Evolutionary conservation across 83 land plant genomes (phyloP), one percentile per base, ranked within the genome.

Genomic region (Thuja plicata): DNA sequence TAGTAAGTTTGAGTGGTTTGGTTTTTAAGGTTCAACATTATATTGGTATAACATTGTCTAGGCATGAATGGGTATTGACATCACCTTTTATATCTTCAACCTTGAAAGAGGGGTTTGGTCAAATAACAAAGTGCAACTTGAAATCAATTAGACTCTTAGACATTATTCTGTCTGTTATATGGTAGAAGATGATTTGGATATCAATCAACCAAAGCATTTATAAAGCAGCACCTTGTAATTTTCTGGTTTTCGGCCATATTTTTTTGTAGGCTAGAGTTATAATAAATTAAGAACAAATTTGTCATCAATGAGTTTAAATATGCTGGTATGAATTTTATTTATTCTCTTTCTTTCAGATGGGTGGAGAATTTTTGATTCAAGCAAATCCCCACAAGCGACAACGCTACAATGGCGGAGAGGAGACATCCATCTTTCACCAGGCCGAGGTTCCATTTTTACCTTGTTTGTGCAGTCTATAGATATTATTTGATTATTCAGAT

Each of bases 301-400:
- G 38, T 32, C 21, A 84, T 52, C 27, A 52, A 17, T 30, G 37
- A 16, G 19, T 37, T 54, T 34, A 38, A 38, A 24, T 19, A 84
- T 52, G 34, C 62, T 52, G 32, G 37, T 52, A 84, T 84, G 48
- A 9, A 3, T n/a, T 40, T n/a, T 70, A 70, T 66, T 6, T 13
- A 19, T 43, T 86, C 11, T 27, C 74, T 54, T 80, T 55, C 24
- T 15, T 79, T 76, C 89, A 92, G 93, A 89, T 86, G 84, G 93
- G 90, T 57, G 93, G 86, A 24, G 93, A 87, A 46, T 92, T 91
- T 84, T 45, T 92, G 88, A 92, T 92, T 34, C 92, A 85, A 87
- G 82, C 95, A 37, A 94, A 90, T 89, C 91, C 92, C 83, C 95
- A 89, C 21, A 96, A 96, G 92, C 91, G 97, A 35, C 94, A 90